Conservation (phyloP, 2,329 filamentous ascomycete species). For the Fusarium udum region DNA sequence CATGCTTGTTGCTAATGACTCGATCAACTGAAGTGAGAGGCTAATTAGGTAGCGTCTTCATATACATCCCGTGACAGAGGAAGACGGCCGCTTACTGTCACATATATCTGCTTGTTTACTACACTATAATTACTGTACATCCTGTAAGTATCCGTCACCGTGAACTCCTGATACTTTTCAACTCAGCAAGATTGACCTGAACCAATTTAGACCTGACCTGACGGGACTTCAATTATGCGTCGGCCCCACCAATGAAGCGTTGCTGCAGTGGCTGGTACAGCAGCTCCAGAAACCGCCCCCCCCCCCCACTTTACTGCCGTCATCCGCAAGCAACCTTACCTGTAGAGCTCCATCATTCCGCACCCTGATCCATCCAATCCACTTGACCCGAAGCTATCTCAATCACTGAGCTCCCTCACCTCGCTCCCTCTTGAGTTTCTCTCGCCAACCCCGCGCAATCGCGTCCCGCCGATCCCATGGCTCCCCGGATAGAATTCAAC, state of each 20-base stretch:
- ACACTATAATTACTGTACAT: not conserved
- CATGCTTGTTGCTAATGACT: not conserved
- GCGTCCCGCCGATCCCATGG: slow-evolving; percentile 66
- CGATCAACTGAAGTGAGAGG: not conserved
- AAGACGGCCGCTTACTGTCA: not conserved
- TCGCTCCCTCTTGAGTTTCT: slow-evolving; percentile 20
- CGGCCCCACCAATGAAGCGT: not conserved
- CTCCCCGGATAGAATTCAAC: slow-evolving; percentile 76
- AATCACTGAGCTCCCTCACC: slow-evolving; percentile 28
- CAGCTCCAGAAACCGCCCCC: not conserved
- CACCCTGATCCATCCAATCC: slow-evolving; percentile 2
- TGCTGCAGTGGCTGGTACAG: not conserved
- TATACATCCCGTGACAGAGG: not conserved
- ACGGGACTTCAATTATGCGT: not conserved
- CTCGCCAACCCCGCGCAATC: slow-evolving; percentile 12
- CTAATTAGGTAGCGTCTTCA: not conserved
- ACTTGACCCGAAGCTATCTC: not conserved
- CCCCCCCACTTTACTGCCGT: slow-evolving; percentile 36
- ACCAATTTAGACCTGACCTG: not conserved
- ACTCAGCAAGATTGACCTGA: not conserved
- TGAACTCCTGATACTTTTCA: not conserved
- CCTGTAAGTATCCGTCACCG: not conserved
- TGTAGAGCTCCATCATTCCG: slow-evolving; percentile 13
- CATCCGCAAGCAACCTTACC: slow-evolving; percentile 17
- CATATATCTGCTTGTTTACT: not conserved